These are phyloP conservation scores for Miscanthus sacchariflorus DNA, from an alignment of 202 grass and related monocot genomes.

Conservation along the genomic window DNA sequence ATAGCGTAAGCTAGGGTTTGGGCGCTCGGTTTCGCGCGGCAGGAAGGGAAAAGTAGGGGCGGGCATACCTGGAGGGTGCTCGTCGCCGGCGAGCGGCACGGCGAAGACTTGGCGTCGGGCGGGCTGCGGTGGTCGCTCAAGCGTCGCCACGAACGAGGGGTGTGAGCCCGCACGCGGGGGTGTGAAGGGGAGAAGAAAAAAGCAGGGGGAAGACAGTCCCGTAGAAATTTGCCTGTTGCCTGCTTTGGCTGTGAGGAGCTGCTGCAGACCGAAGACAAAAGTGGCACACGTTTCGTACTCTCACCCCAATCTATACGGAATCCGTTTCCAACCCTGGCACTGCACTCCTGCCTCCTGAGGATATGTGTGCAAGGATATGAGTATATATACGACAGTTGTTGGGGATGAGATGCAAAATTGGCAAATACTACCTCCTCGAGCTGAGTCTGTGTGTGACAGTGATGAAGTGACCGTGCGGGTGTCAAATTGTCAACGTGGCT, in stretches of 20 bases:
- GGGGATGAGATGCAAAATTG: neutral
- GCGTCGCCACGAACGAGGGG: neutral
- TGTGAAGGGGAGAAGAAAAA: neutral
- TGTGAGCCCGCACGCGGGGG: neutral
- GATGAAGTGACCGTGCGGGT: neutral
- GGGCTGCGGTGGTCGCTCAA: neutral
- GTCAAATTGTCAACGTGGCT: no score
- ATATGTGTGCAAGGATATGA: no score
- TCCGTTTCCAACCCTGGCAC: neutral
- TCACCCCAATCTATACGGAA: neutral
- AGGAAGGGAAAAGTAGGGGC: neutral
- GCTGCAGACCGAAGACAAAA: slow-evolving; percentile 4
- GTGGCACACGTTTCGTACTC: slow-evolving; percentile 21
- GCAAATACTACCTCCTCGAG: neutral
- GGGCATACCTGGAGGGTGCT: neutral
- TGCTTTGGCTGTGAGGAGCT: neutral
- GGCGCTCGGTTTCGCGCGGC: neutral
- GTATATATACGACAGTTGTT: neutral
- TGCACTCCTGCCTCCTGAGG: no score
- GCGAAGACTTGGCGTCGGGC: neutral
- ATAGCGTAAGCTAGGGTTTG: neutral
- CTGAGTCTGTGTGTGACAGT: neutral
- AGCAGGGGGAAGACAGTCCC: neutral
- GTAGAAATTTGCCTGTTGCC: neutral
- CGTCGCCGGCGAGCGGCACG: neutral